These are phyloP conservation scores for Jamesozyma rosinii DNA, from an alignment of 805 yeast genomes.

Conservation along the genomic window DNA sequence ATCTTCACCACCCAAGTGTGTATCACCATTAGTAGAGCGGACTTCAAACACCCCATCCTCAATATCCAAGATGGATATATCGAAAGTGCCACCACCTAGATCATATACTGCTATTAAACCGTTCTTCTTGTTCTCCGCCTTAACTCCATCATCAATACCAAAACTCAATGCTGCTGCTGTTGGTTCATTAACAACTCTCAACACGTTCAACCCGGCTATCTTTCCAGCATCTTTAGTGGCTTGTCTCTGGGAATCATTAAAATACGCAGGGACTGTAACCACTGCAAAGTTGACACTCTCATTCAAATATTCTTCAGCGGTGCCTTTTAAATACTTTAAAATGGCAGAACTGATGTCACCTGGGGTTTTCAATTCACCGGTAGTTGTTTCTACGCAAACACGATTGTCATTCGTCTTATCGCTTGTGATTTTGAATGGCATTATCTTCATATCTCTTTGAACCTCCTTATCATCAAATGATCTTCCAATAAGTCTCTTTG, in stretches of 20 bases:
- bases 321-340: slow-evolving; percentile 53
- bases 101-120: slow-evolving; percentile 49
- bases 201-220: slow-evolving; percentile 64
- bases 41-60: slow-evolving; percentile 79
- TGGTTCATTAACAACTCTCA: slow-evolving; percentile 74
- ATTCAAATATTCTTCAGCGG: slow-evolving; percentile 52
- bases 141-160: slow-evolving; percentile 47
- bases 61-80: slow-evolving; percentile 66
- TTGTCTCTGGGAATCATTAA: slow-evolving; percentile 73
- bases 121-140: slow-evolving; percentile 23
- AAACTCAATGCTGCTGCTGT: slow-evolving; percentile 82
- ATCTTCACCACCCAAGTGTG: slow-evolving; percentile 82
- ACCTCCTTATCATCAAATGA: slow-evolving; percentile 59
- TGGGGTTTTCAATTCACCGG: slow-evolving; percentile 46
- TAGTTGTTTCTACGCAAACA: slow-evolving; percentile 48
- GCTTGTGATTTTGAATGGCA: slow-evolving; percentile 49
- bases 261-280: slow-evolving; percentile 78
- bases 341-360: slow-evolving; percentile 63
- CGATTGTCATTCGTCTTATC: slow-evolving; percentile 61
- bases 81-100: slow-evolving; percentile 82
- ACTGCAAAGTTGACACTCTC: slow-evolving; percentile 58
- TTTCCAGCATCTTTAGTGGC: slow-evolving; percentile 76
- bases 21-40: slow-evolving; percentile 74
- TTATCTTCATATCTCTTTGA: slow-evolving; percentile 52
- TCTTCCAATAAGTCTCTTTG: slow-evolving; percentile 73